These are phyloP conservation scores for Fomitiporia mediterranea DNA, from an alignment of 1,284 basidiomycete genomes.

Conservation along the genomic window DNA sequence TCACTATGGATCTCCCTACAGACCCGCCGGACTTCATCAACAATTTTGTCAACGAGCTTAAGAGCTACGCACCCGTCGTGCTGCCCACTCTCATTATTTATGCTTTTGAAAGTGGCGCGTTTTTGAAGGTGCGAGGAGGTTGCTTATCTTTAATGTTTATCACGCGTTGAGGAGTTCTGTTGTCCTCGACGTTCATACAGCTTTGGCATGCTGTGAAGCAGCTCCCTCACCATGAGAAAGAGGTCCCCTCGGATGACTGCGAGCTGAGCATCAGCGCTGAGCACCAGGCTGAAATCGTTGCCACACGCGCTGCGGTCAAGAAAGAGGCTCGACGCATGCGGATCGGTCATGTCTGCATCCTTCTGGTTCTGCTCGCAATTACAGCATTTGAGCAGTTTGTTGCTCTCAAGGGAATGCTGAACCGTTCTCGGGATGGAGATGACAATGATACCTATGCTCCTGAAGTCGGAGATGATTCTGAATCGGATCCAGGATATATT, in stretches of 20 bases:
- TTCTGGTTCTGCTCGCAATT: neutral
- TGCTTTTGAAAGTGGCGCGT: neutral
- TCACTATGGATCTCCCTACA: no score
- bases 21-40: neutral
- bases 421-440: neutral
- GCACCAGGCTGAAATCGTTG: neutral
- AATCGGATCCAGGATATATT: neutral
- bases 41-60: neutral
- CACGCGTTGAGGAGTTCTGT: no score
- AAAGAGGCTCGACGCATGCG: neutral
- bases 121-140: slow-evolving; percentile 2
- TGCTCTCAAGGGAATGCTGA: neutral
- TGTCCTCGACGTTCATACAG: no score
- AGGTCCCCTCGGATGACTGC: neutral
- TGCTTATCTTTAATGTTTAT: neutral
- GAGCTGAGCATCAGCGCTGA: neutral
- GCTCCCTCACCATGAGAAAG: neutral
- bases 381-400: neutral
- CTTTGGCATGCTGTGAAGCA: slow-evolving; percentile 9
- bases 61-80: slow-evolving; percentile 1
- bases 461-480: neutral
- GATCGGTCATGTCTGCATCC: neutral
- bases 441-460: neutral
- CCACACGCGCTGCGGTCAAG: neutral
- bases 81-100: slow-evolving; percentile 10